phyloP scores from a whole-genome alignment of 306 rosid species.

The Carpinus fangiana region DNA sequence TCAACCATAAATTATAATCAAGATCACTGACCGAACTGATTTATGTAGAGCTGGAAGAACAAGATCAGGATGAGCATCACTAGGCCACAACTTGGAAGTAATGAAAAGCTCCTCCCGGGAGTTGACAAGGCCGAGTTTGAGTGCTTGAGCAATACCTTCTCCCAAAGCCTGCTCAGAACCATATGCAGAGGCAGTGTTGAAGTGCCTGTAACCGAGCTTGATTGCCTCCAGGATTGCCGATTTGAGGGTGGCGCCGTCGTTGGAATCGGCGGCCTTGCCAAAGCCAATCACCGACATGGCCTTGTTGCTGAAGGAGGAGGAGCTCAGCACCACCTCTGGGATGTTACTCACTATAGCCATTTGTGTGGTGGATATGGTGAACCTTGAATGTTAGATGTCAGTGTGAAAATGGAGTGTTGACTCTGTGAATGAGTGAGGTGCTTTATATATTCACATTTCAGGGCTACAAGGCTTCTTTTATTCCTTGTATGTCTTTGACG shows the following conservation, averaged over 20 bases:
- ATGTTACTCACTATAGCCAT: background rate
- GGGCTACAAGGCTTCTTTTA: too few species aligned
- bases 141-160: conserved; percentile 10
- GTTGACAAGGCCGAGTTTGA: background rate
- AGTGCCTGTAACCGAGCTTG: conserved; percentile 14
- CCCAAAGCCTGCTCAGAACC: conserved; percentile 4
- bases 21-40: conserved; percentile 1
- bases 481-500: too few species aligned
- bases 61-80: conserved; percentile 7
- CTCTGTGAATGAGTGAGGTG: too few species aligned
- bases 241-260: background rate
- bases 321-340: conserved; percentile 5
- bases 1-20: too few species aligned
- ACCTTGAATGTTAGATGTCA: background rate
- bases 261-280: background rate
- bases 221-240: background rate
- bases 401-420: too few species aligned
- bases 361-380: background rate
- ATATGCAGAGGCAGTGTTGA: background rate
- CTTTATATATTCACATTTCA: background rate
- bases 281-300: conserved; percentile 9
- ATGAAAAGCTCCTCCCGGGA: conserved; percentile 2
- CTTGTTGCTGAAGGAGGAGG: background rate
- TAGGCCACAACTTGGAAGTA: conserved; percentile 3
- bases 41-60: background rate